Base-by-base conservation (phyloP, 768 basidiomycete species). In the Gymnopilus dilepis region DNA sequence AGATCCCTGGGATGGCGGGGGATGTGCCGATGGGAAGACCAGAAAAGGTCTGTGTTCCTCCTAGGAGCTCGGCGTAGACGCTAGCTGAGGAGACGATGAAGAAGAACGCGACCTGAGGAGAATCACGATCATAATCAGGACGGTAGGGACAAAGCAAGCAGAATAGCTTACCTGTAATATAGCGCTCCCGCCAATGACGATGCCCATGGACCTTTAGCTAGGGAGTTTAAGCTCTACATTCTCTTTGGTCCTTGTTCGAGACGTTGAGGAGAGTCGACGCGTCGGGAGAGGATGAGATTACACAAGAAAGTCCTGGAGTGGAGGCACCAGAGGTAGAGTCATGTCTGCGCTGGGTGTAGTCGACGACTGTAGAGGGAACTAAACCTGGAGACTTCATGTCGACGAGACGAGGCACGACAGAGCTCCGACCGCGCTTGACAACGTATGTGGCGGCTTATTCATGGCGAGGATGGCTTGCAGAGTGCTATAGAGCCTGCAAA, bases 11-110 rank as follows among this genome's bases (percentile, higher is more conserved):
- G 59, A 89, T 82, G 2, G 84, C 73, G 8, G 85, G 84, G 9
- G 88, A 89, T 60, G 90, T 87, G 64, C 89, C 89, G 59, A 89
- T 85, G 34, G 82, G 81, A 5, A 91, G 67, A 55, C 89, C 88
- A 30, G 88, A 86, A 68, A 91, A 91, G 0, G 86, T 87, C 19
- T 86, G 77, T n/a, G 76, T 82, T n/a, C 89, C 89, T 19, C 88
- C 88, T 6, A 90, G 76, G 63, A 83, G 77, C 60, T 84, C 78
- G 0, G 87, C 84, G 67, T 91, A 90, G 56, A 79, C 77, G 67
- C 83, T 85, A 0, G 87, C 85, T 1, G 89, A 88, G 3, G 89
- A 86, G 5, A 91, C 85, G 41, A 89, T 78, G 60, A 89, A 82
- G 71, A 89, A 91, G 74, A 90, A 90, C 0, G 86, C 83, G 5